A percentile compares a stretch with the other conserved stretches of the same genome.
These are phyloP conservation scores for Kazachstania africana DNA, from an alignment of 805 yeast genomes.

Conservation along the genomic window DNA sequence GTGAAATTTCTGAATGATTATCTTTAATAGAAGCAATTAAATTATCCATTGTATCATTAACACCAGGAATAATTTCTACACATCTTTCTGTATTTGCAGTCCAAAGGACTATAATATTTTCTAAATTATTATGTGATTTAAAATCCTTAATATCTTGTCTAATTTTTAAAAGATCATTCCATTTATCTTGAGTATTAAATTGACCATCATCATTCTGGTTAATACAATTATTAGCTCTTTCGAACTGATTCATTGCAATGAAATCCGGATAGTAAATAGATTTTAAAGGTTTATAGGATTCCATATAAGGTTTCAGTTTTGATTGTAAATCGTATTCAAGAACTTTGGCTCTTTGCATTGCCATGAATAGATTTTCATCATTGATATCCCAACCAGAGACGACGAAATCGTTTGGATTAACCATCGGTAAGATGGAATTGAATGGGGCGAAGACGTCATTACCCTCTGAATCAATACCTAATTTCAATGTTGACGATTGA, in stretches of 20 bases:
- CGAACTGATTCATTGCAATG: conserved; percentile 89
- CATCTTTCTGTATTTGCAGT: conserved; percentile 96
- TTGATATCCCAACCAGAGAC: conserved; percentile 94
- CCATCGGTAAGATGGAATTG: conserved; percentile 78
- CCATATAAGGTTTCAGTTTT: conserved; percentile 55
- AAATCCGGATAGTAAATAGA: conserved; percentile 93
- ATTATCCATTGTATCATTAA: conserved; percentile 82
- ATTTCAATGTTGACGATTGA: conserved; percentile 79
- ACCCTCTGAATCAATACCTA: conserved; percentile 75
- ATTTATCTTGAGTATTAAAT: conserved; percentile 49
- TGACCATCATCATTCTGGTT: conserved; percentile 31
- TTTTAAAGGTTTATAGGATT: conserved; percentile 56
- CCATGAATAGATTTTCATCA: conserved; percentile 54
- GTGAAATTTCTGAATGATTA: conserved; percentile 77
- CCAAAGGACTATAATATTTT: conserved; percentile 87
- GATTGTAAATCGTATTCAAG: conserved; percentile 76
- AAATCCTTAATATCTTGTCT: conserved; percentile 75
- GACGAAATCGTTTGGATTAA: conserved; percentile 79
- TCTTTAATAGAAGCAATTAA: conserved; percentile 59
- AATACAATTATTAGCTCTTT: conserved; percentile 79
- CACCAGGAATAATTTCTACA: conserved; percentile 63
- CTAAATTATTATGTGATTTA: conserved; percentile 60
- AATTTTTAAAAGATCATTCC: conserved; percentile 81
- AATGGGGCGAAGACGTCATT: conserved; percentile 88
- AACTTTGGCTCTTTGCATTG: conserved; percentile 78